Conservation (phyloP, 2,329 filamentous ascomycete species). For the Alternaria longipes region DNA sequence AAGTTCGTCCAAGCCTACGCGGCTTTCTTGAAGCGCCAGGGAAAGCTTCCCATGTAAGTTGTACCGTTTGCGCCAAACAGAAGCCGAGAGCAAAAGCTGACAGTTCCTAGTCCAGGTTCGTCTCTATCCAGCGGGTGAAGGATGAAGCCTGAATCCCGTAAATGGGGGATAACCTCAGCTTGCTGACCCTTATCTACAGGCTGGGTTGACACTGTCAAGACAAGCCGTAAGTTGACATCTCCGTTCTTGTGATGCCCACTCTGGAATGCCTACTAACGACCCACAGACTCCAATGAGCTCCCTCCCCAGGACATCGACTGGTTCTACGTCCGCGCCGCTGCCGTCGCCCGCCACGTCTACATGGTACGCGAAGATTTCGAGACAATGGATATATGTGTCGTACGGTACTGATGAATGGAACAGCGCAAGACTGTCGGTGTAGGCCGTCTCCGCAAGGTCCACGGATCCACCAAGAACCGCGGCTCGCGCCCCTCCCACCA, state of each 20-base stretch:
- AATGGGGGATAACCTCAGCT: constrained; percentile 59
- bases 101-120: constrained; percentile 70
- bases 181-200: constrained; percentile 69
- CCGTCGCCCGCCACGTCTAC: constrained; percentile 98
- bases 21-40: constrained; percentile 92
- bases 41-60: constrained; percentile 79
- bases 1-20: constrained; percentile 89
- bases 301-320: constrained; percentile 98
- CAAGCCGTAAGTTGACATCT: constrained; percentile 63
- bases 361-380: constrained; percentile 55
- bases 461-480: constrained; percentile 94
- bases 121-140: constrained; percentile 51
- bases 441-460: constrained; percentile 94
- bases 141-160: constrained; percentile 64
- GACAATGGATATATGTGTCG: not conserved
- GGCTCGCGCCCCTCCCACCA: constrained; percentile 91
- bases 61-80: not conserved
- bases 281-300: constrained; percentile 84
- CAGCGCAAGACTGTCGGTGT: constrained; percentile 97
- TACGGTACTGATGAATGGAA: constrained; percentile 3
- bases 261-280: constrained; percentile 23
- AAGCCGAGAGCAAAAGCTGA: constrained; percentile 30
- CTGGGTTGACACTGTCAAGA: constrained; percentile 99
- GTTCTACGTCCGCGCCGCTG: constrained; percentile 88
- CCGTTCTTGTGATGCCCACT: not conserved